Evolutionary conservation across 2,329 filamentous ascomycete species (phyloP).

Genomic region (Thielaviopsis musarum): DNA sequence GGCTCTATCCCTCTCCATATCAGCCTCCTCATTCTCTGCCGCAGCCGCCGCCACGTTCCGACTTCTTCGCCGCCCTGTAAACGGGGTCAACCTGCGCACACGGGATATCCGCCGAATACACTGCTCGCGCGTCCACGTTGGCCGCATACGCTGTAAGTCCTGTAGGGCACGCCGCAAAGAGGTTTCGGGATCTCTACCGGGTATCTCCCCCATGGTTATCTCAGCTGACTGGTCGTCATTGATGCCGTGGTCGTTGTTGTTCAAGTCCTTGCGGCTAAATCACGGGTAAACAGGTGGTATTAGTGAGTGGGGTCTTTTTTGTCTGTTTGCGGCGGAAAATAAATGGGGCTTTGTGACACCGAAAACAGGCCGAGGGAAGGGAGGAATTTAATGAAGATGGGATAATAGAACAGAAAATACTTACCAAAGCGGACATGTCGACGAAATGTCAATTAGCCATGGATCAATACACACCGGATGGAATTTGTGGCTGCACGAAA

Average conservation of each 20-base stretch:
- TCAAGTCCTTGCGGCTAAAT: conserved; percentile 36
- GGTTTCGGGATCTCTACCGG: not conserved
- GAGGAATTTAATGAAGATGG: not conserved
- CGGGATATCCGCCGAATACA: not conserved
- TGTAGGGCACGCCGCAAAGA: not conserved
- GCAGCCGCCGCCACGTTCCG: not conserved
- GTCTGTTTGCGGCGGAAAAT: not conserved
- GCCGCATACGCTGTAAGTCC: not conserved
- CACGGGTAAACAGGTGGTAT: not conserved
- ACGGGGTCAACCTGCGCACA: not conserved
- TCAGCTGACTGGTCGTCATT: not conserved
- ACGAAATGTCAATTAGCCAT: conserved; percentile 53
- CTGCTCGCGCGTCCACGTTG: not conserved
- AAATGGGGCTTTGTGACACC: not conserved
- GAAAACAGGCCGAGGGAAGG: conserved; percentile 9
- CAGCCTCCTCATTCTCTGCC: not conserved
- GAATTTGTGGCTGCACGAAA: conserved; percentile 52
- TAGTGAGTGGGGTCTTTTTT: not conserved
- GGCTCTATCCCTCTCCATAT: not conserved
- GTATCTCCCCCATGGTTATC: too few relatives aligned
- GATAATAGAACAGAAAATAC: conserved; percentile 14
- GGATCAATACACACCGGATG: conserved; percentile 53
- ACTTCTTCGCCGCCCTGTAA: not conserved
- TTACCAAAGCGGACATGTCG: conserved; percentile 53
- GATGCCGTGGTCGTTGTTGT: conserved; percentile 14